Percentiles rank a stretch among this genome's conserved stretches.
Evolutionary conservation across 768 basidiomycete genomes (phyloP).

Genomic region (Boletus subcaerulescens): DNA sequence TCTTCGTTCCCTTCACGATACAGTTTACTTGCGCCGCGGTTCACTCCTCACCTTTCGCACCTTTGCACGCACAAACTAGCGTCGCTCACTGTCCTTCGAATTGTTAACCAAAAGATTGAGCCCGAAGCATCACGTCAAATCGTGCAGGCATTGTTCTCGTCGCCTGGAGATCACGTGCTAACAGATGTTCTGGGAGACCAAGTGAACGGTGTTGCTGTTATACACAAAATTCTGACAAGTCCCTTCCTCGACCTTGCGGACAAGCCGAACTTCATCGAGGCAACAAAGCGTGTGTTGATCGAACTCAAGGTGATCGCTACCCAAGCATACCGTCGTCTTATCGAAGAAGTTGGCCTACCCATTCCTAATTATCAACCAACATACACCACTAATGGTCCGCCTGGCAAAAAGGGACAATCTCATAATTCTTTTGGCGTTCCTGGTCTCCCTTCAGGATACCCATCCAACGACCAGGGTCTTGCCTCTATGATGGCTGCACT

Average conservation of each 20-base stretch:
- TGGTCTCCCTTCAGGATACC: conserved; percentile 75
- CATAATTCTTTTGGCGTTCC: conserved; percentile 65
- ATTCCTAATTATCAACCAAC: conserved; percentile 85
- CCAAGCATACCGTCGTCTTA: conserved; percentile 88
- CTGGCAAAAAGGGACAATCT: conserved; percentile 54
- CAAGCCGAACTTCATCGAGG: conserved; percentile 72
- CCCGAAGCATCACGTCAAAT: conserved; percentile 83
- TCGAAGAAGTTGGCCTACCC: conserved; percentile 92
- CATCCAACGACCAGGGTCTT: conserved; percentile 78
- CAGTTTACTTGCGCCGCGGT: conserved; percentile 89
- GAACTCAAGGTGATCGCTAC: conserved; percentile 92
- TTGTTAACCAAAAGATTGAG: conserved; percentile 96
- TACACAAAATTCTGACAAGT: conserved; percentile 90
- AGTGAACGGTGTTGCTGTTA: conserved; percentile 90
- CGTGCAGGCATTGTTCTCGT: conserved; percentile 88
- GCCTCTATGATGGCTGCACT: conserved; percentile 92
- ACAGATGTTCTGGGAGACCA: conserved; percentile 95
- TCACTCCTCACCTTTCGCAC: conserved; percentile 94
- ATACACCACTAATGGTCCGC: conserved; percentile 59
- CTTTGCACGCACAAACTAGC: conserved; percentile 98
- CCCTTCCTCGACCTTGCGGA: conserved; percentile 73
- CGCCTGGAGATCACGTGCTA: conserved; percentile 83
- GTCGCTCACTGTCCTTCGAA: conserved; percentile 88
- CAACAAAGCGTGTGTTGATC: conserved; percentile 86
- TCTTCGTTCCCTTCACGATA: conserved; percentile 96